These are phyloP conservation scores for Rhizomucor miehei DNA, from an alignment of 371 early-diverging fungal genomes.

Conservation along the genomic window DNA sequence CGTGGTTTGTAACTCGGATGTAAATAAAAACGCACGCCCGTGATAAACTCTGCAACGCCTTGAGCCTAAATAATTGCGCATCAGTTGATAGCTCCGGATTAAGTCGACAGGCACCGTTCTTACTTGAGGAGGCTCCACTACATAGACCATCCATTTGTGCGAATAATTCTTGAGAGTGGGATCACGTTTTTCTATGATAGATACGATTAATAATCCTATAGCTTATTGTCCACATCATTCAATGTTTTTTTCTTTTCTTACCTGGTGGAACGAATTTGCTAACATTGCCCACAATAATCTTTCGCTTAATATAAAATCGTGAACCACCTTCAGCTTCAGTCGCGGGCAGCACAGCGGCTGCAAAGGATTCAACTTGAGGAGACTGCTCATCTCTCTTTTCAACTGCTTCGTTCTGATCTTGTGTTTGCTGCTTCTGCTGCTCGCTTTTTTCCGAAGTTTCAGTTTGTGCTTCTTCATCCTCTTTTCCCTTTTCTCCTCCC, in stretches of 20 bases:
- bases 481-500: not conserved
- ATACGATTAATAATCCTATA: no score
- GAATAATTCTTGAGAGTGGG: slow-evolving; percentile 59
- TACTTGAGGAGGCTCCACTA: slow-evolving; percentile 58
- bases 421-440: not conserved
- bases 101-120: not conserved
- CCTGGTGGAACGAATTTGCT: slow-evolving; percentile 69
- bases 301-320: slow-evolving; percentile 81
- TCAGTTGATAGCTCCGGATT: no score
- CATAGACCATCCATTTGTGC: slow-evolving; percentile 92
- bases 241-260: slow-evolving; percentile 11
- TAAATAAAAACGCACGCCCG: slow-evolving; percentile 80
- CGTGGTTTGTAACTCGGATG: slow-evolving; percentile 90
- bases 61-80: slow-evolving; percentile 22
- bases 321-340: slow-evolving; percentile 56
- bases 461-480: not conserved
- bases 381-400: not conserved
- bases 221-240: no score
- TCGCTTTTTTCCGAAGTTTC: no score
- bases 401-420: not conserved
- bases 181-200: slow-evolving; percentile 62
- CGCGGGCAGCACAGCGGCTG: slow-evolving; percentile 20
- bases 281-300: slow-evolving; percentile 83
- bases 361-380: slow-evolving; percentile 25
- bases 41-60: slow-evolving; percentile 66